Conservation (phyloP, 768 basidiomycete genomes). For the Auricularia heimuer region DNA sequence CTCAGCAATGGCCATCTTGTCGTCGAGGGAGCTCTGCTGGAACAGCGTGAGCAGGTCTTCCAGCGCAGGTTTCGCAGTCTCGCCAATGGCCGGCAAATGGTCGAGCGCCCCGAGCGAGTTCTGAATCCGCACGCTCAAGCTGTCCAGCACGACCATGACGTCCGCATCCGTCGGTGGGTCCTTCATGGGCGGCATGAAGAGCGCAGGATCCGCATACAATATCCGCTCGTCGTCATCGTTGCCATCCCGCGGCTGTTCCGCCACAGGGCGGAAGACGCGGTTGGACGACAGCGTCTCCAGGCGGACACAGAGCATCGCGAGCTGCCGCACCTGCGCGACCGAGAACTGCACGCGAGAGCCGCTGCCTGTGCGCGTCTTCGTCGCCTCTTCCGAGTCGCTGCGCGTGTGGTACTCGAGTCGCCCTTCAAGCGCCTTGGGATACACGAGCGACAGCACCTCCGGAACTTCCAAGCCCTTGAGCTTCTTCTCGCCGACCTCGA, state of each 20-base stretch:
- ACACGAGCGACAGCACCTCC: conserved; percentile 77
- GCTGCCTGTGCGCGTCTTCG: conserved; percentile 16
- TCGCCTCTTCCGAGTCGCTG: conserved; percentile 4
- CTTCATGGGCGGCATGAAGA: conserved; percentile 57
- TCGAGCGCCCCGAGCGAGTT: conserved; percentile 43
- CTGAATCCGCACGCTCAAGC: conserved; percentile 62
- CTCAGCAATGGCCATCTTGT: not conserved
- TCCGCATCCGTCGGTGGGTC: conserved; percentile 66
- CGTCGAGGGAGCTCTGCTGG: not conserved
- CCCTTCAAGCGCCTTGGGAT: conserved; percentile 62
- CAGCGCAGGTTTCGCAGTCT: not conserved
- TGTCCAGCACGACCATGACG: conserved; percentile 65
- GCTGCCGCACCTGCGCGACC: conserved; percentile 60
- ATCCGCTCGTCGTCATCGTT: conserved; percentile 23
- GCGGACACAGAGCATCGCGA: conserved; percentile 66
- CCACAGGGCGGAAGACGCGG: conserved; percentile 44
- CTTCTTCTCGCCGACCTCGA: conserved; percentile 79
- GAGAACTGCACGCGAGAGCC: conserved; percentile 54
- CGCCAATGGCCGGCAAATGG: not conserved
- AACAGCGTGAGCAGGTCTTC: not conserved
- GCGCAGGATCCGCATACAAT: conserved; percentile 49
- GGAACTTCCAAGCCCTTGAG: conserved; percentile 92
- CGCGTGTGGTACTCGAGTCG: conserved; percentile 42
- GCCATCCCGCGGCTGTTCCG: conserved; percentile 30
- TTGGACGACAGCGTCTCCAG: conserved; percentile 65